Percentiles rank a stretch among this genome's conserved stretches.
phyloP scores from a whole-genome alignment of 2,329 filamentous ascomycete species.

The Fusarium sp. region DNA sequence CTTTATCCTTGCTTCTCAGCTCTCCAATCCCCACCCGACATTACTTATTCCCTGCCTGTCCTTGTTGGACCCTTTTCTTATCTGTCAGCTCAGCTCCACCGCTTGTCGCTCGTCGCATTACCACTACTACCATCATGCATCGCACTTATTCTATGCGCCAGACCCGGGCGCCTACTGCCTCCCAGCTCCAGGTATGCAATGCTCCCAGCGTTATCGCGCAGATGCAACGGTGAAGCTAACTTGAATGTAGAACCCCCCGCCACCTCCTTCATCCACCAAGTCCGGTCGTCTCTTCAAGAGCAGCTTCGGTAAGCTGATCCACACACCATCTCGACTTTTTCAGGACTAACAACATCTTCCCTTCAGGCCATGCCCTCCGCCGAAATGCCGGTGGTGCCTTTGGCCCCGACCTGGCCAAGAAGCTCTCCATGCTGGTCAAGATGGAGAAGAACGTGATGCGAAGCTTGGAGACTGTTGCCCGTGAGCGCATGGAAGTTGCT shows the following conservation, averaged over 20 bases:
- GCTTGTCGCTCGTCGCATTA: conserved; percentile 39
- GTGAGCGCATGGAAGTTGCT: conserved; percentile 98
- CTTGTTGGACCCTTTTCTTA: conserved; percentile 27
- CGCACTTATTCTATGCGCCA: conserved; percentile 99
- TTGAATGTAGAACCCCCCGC: conserved; percentile 83
- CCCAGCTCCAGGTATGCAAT: conserved; percentile 68
- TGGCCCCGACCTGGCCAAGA: conserved; percentile 91
- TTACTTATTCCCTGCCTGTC: conserved; percentile 37
- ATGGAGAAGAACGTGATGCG: conserved; percentile 99
- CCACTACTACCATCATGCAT: conserved; percentile 75
- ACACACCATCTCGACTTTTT: neutral
- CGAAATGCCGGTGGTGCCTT: conserved; percentile 81
- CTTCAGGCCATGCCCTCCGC: conserved; percentile 73
- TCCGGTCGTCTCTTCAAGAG: conserved; percentile 85
- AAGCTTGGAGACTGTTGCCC: conserved; percentile 92
- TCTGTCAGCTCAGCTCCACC: conserved; percentile 33
- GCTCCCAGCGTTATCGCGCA: neutral
- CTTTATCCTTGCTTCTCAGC: conserved; percentile 39
- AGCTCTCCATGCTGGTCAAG: conserved; percentile 97
- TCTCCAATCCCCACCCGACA: conserved; percentile 37
- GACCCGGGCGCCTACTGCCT: conserved; percentile 93
- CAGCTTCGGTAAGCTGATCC: conserved; percentile 77
- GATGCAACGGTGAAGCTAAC: conserved; percentile 19
- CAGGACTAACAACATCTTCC: conserved; percentile 16
- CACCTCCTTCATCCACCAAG: conserved; percentile 92